These are phyloP conservation scores for Deinandra increscens DNA, from an alignment of 129 eudicot species.

Conservation along the genomic window DNA sequence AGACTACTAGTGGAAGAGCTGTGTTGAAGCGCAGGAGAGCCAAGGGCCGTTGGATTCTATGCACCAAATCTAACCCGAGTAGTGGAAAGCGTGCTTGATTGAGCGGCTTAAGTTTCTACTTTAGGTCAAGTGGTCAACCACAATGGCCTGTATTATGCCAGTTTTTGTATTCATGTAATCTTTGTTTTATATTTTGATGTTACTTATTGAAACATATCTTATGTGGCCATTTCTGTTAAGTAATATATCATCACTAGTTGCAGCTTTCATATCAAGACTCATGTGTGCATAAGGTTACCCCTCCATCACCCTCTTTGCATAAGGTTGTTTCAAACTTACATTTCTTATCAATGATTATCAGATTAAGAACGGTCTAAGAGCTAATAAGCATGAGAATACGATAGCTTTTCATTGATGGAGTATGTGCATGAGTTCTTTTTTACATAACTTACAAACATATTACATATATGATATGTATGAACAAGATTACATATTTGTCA, in stretches of 20 bases:
- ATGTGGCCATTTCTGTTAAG: slow-evolving; percentile 10
- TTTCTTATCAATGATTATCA: not conserved
- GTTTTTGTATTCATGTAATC: slow-evolving; percentile 32
- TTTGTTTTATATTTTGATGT: slow-evolving; percentile 18
- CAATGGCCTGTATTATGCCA: slow-evolving; percentile 16
- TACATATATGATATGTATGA: too few species aligned
- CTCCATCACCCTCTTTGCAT: too few species aligned
- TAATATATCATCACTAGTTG: slow-evolving; percentile 18
- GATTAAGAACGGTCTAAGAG: not conserved
- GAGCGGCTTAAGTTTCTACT: slow-evolving; percentile 13
- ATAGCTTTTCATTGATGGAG: not conserved
- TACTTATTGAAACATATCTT: slow-evolving; percentile 13
- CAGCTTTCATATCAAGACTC: not conserved
- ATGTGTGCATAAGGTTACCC: not conserved
- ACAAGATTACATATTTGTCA: not conserved
- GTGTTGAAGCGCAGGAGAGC: slow-evolving; percentile 79
- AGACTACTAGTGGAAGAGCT: slow-evolving; percentile 85
- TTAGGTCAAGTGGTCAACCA: slow-evolving; percentile 39
- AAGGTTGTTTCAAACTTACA: too few species aligned
- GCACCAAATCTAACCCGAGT: slow-evolving; percentile 78
- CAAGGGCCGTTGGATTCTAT: slow-evolving; percentile 78
- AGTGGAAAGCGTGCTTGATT: slow-evolving; percentile 67
- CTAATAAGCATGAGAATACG: not conserved
- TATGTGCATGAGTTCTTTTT: not conserved
- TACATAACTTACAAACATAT: slow-evolving; percentile 1